These are phyloP conservation scores for Epichloe aotearoae DNA, from an alignment of 2,329 filamentous ascomycete genomes.

Conservation along the genomic window DNA sequence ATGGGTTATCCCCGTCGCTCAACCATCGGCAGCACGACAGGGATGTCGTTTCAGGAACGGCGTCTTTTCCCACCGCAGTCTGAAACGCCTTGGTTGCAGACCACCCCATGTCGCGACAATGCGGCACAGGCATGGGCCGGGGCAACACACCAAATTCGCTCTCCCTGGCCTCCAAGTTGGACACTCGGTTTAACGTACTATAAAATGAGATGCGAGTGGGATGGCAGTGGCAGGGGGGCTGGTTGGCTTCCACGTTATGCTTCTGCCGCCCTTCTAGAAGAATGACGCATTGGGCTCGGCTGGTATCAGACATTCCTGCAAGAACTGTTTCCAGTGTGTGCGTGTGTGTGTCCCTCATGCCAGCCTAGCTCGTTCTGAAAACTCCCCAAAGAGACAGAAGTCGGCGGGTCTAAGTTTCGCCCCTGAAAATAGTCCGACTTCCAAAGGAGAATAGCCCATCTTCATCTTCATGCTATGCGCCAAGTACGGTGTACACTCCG, in stretches of 20 bases:
- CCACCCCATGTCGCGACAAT: conserved; percentile 3
- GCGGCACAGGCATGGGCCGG: background rate
- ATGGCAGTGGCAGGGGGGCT: background rate
- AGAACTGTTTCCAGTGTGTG: too few species aligned
- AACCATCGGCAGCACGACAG: background rate
- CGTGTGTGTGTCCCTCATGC: too few species aligned
- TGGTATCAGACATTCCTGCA: too few species aligned
- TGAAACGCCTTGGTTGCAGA: conserved; percentile 13
- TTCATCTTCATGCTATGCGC: background rate
- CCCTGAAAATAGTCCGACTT: background rate
- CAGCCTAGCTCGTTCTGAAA: background rate
- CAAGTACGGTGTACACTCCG: background rate
- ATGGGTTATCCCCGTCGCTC: background rate
- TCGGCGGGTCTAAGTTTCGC: background rate
- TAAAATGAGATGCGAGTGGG: conserved; percentile 2
- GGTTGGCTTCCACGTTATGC: background rate
- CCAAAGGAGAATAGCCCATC: background rate
- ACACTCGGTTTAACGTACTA: background rate
- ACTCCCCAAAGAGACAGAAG: background rate
- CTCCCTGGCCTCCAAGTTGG: background rate
- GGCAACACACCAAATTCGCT: background rate
- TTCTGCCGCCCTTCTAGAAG: conserved; percentile 22
- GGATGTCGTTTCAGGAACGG: conserved; percentile 16
- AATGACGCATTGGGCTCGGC: background rate
- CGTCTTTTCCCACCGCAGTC: conserved; percentile 15